phyloP scores from a whole-genome alignment of 1,284 basidiomycete genomes.

The Sporisorium exsertum region DNA sequence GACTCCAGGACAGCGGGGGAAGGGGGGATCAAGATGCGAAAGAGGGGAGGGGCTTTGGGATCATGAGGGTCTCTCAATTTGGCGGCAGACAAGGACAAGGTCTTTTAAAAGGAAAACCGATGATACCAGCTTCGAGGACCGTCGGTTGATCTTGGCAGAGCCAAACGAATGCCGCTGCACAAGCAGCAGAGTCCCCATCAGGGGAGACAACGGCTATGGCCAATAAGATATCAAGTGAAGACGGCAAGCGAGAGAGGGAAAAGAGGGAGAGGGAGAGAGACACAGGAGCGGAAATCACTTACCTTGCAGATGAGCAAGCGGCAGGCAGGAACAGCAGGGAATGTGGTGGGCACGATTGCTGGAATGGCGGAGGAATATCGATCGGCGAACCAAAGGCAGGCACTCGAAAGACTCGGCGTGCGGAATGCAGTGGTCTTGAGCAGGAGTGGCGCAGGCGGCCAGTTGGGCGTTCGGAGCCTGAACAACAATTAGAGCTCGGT shows the following conservation, averaged over 20 bases:
- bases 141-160: constrained; percentile 8
- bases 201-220: not conserved
- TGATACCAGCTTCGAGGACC: constrained; percentile 3
- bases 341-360: constrained; percentile 33
- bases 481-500: constrained; percentile 37
- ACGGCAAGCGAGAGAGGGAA: not conserved
- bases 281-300: constrained; percentile 13
- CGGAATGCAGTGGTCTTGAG: constrained; percentile 30
- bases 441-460: constrained; percentile 18
- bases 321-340: constrained; percentile 31
- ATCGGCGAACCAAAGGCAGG: constrained; percentile 32
- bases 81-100: not conserved
- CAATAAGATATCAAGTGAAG: not conserved
- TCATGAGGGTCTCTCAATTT: constrained; percentile 10
- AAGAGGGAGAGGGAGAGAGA: not conserved
- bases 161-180: constrained; percentile 4
- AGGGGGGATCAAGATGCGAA: constrained; percentile 6
- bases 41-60: constrained; percentile 30
- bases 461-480: constrained; percentile 18
- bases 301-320: constrained; percentile 25
- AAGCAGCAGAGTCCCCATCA: not conserved
- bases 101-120: constrained; percentile 23
- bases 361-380: constrained; percentile 44
- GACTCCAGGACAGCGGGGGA: constrained; percentile 1
- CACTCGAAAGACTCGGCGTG: constrained; percentile 29